Percentiles rank a stretch among this genome's conserved stretches.
Conservation (phyloP, 139 green algal genomes). For the Haematococcus sp. region DNA sequence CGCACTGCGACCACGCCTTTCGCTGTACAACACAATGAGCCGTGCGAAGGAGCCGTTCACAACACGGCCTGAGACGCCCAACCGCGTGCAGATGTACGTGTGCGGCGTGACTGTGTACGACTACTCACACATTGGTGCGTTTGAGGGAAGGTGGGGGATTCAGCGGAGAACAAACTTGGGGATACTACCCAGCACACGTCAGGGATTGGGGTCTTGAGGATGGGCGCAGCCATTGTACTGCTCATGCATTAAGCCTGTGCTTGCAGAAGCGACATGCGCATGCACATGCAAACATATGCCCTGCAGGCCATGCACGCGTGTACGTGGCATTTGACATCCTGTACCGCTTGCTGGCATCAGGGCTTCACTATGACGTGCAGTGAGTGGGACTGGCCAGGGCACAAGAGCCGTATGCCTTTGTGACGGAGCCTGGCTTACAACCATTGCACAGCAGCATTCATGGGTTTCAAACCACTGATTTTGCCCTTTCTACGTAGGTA, state of each 20-base stretch:
- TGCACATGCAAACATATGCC: background rate
- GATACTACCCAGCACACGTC: background rate
- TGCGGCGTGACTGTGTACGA: constrained; percentile 97
- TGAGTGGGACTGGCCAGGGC: background rate
- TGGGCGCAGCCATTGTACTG: no score
- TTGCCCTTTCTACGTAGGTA: constrained; percentile 32
- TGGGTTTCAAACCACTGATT: no score
- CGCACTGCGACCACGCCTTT: constrained; percentile 22
- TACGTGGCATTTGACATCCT: constrained; percentile 95
- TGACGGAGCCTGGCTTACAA: no score
- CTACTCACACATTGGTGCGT: constrained; percentile 87
- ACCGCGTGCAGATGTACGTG: constrained; percentile 93
- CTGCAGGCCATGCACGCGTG: constrained; percentile 87
- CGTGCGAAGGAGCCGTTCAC: constrained; percentile 81
- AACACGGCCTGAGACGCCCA: constrained; percentile 35
- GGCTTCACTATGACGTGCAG: constrained; percentile 68
- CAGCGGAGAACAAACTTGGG: background rate
- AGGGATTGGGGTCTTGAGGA: no score
- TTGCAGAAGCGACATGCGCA: background rate
- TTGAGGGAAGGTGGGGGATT: no score
- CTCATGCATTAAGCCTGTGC: no score
- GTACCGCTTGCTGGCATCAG: constrained; percentile 68
- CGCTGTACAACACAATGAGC: constrained; percentile 89
- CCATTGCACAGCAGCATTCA: no score
- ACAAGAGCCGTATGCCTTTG: no score